A percentile compares a stretch with the other conserved stretches of the same genome.
Evolutionary conservation across 2,329 filamentous ascomycete species (phyloP).

Genomic region (Xylariaceae sp.): DNA sequence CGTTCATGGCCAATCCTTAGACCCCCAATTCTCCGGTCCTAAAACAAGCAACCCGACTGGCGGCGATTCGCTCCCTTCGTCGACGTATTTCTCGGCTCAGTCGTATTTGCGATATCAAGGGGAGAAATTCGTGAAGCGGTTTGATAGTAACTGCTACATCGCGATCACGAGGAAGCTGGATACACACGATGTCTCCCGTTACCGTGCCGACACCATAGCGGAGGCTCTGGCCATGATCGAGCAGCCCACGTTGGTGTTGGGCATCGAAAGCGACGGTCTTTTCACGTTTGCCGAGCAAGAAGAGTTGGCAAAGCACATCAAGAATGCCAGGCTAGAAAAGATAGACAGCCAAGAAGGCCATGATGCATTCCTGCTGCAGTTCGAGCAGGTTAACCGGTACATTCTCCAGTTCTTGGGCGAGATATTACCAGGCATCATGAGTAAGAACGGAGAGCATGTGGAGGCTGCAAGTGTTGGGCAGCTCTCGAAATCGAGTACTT

Average conservation of each 20-base stretch:
- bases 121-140: constrained; percentile 92
- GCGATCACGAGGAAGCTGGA: constrained; percentile 97
- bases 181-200: constrained; percentile 88
- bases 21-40: constrained; percentile 70
- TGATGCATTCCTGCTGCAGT: constrained; percentile 93
- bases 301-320: constrained; percentile 79
- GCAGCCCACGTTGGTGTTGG: constrained; percentile 85
- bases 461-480: constrained; percentile 52
- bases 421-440: constrained; percentile 85
- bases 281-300: constrained; percentile 97
- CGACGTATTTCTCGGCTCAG: constrained; percentile 96
- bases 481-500: constrained; percentile 81
- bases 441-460: constrained; percentile 45
- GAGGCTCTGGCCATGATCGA: constrained; percentile 77
- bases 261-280: constrained; percentile 91
- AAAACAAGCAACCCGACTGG: constrained; percentile 48
- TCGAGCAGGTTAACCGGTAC: constrained; percentile 92
- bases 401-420: constrained; percentile 79
- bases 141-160: constrained; percentile 98
- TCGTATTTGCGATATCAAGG: constrained; percentile 97
- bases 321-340: constrained; percentile 70
- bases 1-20: constrained; percentile 33
- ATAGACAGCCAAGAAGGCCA: constrained; percentile 95
- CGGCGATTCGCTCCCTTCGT: constrained; percentile 51
- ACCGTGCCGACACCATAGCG: constrained; percentile 62